These are phyloP conservation scores for Lunasporangiospora selenospora DNA, from an alignment of 192 early-diverging fungal species.

Conservation along the genomic window DNA sequence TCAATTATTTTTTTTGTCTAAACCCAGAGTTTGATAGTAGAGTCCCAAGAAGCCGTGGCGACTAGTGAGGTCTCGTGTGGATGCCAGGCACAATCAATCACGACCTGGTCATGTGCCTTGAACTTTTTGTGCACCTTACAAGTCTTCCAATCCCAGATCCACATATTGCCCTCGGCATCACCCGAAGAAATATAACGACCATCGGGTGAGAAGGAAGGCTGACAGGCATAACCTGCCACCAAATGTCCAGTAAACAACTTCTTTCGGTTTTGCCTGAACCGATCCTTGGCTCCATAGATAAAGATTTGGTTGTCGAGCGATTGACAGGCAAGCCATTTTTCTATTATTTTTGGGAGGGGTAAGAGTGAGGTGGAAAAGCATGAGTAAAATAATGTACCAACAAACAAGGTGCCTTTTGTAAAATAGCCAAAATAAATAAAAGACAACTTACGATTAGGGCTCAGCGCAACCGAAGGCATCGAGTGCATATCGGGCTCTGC, in stretches of 20 bases:
- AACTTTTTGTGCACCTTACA: conserved; percentile 84
- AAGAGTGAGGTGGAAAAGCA: not conserved
- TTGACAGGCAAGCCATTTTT: conserved; percentile 94
- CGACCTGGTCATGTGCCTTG: conserved; percentile 91
- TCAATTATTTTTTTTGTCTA: conserved; percentile 10
- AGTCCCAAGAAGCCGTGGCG: conserved; percentile 96
- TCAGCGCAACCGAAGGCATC: conserved; percentile 91
- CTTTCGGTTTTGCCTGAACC: conserved; percentile 87
- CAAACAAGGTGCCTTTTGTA: too few relatives aligned
- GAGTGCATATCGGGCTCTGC: conserved; percentile 97
- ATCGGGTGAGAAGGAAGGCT: conserved; percentile 93
- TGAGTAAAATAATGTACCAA: not conserved
- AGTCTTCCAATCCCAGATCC: conserved; percentile 99
- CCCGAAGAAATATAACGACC: conserved; percentile 87
- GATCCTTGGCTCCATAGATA: conserved; percentile 86
- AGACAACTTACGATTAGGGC: conserved; percentile 78
- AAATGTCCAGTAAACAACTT: conserved; percentile 93
- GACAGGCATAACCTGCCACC: conserved; percentile 96
- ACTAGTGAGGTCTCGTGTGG: conserved; percentile 93
- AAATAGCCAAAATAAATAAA: not conserved
- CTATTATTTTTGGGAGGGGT: conserved; percentile 50
- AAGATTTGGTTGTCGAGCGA: conserved; percentile 97
- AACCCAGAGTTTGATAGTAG: conserved; percentile 90
- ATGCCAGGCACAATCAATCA: conserved; percentile 95
- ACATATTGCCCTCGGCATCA: conserved; percentile 91